Evolutionary conservation across 1,139 yeast species (phyloP), one percentile per base, ranked within the genome.

Genomic region (Pichia sp.): DNA sequence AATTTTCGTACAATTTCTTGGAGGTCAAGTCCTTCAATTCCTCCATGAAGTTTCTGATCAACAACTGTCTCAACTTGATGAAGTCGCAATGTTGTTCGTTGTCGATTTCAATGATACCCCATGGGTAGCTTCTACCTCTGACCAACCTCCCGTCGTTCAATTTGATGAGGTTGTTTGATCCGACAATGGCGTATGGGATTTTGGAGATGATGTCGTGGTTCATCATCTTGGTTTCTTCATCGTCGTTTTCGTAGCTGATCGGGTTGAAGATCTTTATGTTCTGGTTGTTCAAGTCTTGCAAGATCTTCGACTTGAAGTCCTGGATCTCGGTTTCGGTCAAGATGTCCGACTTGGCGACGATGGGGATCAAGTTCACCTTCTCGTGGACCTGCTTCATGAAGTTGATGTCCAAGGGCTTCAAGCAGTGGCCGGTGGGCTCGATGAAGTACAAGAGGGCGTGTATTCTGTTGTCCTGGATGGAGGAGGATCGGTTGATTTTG

Each of bases 51-150:
- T 87, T 88, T 75, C 96, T 85, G 61, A 95, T 80, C 68, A 95
- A 80, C 69, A 95, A 78, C 72, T 93, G 96, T 66, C 97, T 88
- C 68, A 95, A 82, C 71, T 85, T 85, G 64, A 87, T 84, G 71
- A 95, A 95, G 74, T 95, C 99, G 70, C 93, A 88, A 71, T 95
- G 98, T 53, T 84, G 83, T 72, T 90, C 95, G 71, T 93, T 93
- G 71, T 92, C 98, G 61, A 95, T 95, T 73, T 93, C 98, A 67
- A 93, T 87, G 29, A 87, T 78, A 61, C 99, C 99, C 99, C 99
- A 95, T 59, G 99, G 99, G 72, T 95, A 95, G 62, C 80, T 75
- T 74, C 99, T 88, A 61, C 97, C 98, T 70, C 98, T 85, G 49
- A 90, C 96, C 45, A 75, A 68, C 69, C 87, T 79, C 51, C 98